Evolutionary conservation across 73 alveolate species (phyloP).

Genomic region (Stentor roeselii): DNA sequence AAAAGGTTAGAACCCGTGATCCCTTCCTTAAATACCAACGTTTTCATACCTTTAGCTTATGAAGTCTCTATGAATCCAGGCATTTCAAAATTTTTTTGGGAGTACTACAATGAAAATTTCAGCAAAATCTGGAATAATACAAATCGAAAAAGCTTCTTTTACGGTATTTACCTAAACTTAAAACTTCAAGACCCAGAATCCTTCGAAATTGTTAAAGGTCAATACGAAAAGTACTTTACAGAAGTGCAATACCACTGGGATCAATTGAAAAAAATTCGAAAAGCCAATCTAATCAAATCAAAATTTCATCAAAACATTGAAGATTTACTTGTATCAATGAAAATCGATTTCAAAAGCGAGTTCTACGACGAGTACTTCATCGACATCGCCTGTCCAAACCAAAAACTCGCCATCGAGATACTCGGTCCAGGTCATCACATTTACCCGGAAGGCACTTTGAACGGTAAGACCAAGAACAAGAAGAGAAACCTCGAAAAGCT

Average conservation of each 20-base stretch:
- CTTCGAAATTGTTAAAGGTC: neutral
- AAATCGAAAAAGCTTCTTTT: neutral
- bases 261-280: too few relatives aligned
- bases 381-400: neutral
- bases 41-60: too few relatives aligned
- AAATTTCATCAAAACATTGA: neutral
- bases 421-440: neutral
- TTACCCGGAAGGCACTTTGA: neutral
- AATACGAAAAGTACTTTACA: neutral
- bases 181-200: neutral
- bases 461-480: neutral
- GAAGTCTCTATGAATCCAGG: too few relatives aligned
- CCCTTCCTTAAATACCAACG: too few relatives aligned
- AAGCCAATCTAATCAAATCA: neutral
- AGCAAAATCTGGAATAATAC: neutral
- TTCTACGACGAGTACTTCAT: conserved; percentile 3
- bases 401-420: neutral
- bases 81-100: too few relatives aligned
- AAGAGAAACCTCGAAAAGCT: neutral
- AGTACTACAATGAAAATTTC: neutral
- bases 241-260: neutral
- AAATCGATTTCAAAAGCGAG: neutral
- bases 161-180: neutral
- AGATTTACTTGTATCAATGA: neutral
- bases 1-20: too few relatives aligned